Base-by-base conservation (phyloP, 179 eudicot species). In the Silene coronaria region DNA sequence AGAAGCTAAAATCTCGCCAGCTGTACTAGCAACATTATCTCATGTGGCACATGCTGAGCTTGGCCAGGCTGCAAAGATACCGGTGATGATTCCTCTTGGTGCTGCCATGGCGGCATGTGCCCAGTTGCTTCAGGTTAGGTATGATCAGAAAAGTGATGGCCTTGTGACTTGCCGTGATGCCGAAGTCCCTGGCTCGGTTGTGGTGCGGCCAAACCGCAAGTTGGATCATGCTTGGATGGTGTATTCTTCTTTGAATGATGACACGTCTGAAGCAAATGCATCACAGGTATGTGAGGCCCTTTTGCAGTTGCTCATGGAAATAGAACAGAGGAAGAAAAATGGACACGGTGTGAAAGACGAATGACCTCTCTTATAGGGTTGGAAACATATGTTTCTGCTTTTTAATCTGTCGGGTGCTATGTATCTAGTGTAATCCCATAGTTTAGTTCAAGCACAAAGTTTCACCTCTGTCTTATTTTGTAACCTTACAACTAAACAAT, bases 221-320 rank as follows among this genome's bases (percentile, higher is more conserved):
- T 64, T 96, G 65, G 99, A 96, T 75, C 99, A 96, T 69, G 93
- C 90, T 11, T 96, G 99, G 99, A 91, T 96, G 98, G 99, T 93
- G 24, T 96, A 93, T 71, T 91, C 99, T 34, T 83, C 96, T 6
- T 21, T 85, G 34, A 91, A 83, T 6, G 97, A 96, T 67, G 89
- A 93, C 53, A 86, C 90, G 4, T 70, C 86, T 0, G 96, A 96
- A 80, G 91, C 92, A 2, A 85, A 89, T 80, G 89, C 99, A 55
- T 86, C 99, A 63, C 91, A 93, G 66, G 92, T 93, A 3, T 96
- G 98, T 60, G 98, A 96, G 83, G 98, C 99, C 79, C 91, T 96
- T 38, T 58, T 96, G 36, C 76, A 84, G 2, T 85, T 96, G 85
- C 91, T 93, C 23, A 82, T 93, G 63, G 98, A 96, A 85, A 93